Base-by-base conservation (phyloP, 208 protist species). In the Trypanosoma caninum region DNA sequence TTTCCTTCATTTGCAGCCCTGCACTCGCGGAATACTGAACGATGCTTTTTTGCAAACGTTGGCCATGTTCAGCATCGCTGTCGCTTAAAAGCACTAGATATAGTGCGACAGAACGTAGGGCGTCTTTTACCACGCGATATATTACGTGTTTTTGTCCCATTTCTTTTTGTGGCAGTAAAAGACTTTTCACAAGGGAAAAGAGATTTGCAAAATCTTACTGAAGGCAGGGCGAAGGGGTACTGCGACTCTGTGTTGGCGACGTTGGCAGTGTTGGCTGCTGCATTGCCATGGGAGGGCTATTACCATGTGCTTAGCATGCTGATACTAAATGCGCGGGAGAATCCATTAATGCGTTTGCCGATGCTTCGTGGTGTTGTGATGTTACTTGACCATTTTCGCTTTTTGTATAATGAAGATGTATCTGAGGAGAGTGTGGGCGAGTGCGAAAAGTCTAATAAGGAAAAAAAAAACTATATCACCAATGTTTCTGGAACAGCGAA, bases 101-200 rank as follows among this genome's bases (percentile, higher is more conserved):
- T 87, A 45, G 58, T 96, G 52, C 81, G 89, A 9, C 55, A 77
- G 34, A 44, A 76, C 35, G 81, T 72, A 1, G 44, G 58, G 1
- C 41, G 72, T 44, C 65, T 96, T 59, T 45, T 79, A 42, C 76
- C 86, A 31, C 89, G 89, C 44, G 86, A 96, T 60, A 20, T 89
- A 5, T 65, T 96, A 57, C 84, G 89, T 27, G 86, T 96, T 8
- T 91, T 96, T 66, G 70, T 96, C 11, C 89, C 89, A 20, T 96
- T 92, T 72, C 69, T 91, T 11, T 63, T 96, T 55, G 78, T 63
- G 42, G 82, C 76, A 2, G 76, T 96, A 25, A 90, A 89, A 59
- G 89, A 96, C 77, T 93, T 90, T 44, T 82, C 86, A 25, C 82
- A 93, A 54, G 89, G 89, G 22, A 93, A 93, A 72, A 71, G 87